A percentile compares a stretch with the other conserved stretches of the same genome.
Evolutionary conservation across 768 basidiomycete genomes (phyloP).

Genomic region (Serendipita sp.): DNA sequence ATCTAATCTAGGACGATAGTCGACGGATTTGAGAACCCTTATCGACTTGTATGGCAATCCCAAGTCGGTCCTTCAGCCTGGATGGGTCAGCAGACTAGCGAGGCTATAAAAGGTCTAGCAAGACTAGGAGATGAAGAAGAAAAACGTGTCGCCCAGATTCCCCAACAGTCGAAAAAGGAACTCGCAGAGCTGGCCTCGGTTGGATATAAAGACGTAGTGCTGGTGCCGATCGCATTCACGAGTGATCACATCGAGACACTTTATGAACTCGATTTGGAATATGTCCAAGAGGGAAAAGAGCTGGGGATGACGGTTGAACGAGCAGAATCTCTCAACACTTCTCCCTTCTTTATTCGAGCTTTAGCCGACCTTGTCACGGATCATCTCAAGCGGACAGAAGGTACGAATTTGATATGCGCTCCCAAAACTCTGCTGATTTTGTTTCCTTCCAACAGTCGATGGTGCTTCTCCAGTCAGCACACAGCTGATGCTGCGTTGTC

Average conservation of each 20-base stretch:
- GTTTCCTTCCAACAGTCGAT: neutral
- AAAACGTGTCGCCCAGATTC: constrained; percentile 31
- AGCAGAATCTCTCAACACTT: constrained; percentile 84
- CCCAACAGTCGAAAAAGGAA: neutral
- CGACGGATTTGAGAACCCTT: constrained; percentile 54
- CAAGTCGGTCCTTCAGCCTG: constrained; percentile 95
- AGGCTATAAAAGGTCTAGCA: constrained; percentile 54
- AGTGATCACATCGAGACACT: constrained; percentile 98
- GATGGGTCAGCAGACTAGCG: constrained; percentile 94
- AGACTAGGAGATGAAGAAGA: constrained; percentile 17
- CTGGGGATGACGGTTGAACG: constrained; percentile 82
- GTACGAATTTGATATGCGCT: neutral
- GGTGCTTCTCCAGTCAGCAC: constrained; percentile 42
- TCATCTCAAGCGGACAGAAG: constrained; percentile 43
- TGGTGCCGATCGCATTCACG: constrained; percentile 96
- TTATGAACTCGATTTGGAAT: constrained; percentile 91
- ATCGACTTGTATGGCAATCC: constrained; percentile 92
- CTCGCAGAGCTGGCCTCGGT: neutral
- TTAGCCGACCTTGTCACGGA: constrained; percentile 76
- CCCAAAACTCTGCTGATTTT: neutral
- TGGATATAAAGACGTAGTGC: constrained; percentile 29
- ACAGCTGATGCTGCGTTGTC: constrained; percentile 80
- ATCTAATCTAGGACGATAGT: neutral
- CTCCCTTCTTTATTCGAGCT: constrained; percentile 88
- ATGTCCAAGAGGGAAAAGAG: constrained; percentile 80